A percentile compares a stretch with the other conserved stretches of the same genome.
Conservation (phyloP, 805 yeast species). For the Cyberlindnera veronae region DNA sequence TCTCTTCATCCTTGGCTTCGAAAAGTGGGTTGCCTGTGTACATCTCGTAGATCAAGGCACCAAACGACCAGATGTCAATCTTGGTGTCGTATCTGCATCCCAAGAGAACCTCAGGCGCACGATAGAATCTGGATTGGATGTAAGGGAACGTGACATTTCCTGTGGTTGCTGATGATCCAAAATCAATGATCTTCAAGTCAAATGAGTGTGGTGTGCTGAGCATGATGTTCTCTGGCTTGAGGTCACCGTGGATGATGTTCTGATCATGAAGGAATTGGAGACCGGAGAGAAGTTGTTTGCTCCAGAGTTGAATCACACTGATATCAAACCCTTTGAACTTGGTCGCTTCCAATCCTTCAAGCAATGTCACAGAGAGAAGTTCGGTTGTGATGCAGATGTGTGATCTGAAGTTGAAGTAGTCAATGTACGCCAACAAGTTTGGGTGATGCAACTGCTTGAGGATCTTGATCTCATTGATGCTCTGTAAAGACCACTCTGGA, state of each 20-base stretch:
- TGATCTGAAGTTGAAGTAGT: constrained; percentile 74
- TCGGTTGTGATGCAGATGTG: constrained; percentile 84
- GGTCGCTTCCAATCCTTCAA: constrained; percentile 51
- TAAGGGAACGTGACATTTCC: constrained; percentile 74
- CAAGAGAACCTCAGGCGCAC: constrained; percentile 75
- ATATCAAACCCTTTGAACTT: constrained; percentile 48
- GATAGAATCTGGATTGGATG: constrained; percentile 75
- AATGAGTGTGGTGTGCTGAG: constrained; percentile 41
- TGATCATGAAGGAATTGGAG: constrained; percentile 53
- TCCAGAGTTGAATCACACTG: constrained; percentile 40
- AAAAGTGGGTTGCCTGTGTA: constrained; percentile 81
- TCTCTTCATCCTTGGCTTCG: constrained; percentile 80
- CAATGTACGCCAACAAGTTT: constrained; percentile 45
- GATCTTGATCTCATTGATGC: constrained; percentile 70
- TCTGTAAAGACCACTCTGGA: constrained; percentile 70
- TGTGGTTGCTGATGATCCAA: constrained; percentile 64
- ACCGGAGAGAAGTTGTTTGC: constrained; percentile 55
- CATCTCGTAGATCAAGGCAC: constrained; percentile 85
- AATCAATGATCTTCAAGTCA: constrained; percentile 69
- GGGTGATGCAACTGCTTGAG: constrained; percentile 42
- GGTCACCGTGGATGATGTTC: constrained; percentile 74
- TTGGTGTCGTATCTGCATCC: constrained; percentile 74
- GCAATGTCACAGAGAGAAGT: constrained; percentile 61
- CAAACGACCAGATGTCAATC: constrained; percentile 91
- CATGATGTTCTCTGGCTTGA: constrained; percentile 84